These are phyloP conservation scores for Aspergillus texensis DNA, from an alignment of 2,329 filamentous ascomycete genomes.

Conservation along the genomic window DNA sequence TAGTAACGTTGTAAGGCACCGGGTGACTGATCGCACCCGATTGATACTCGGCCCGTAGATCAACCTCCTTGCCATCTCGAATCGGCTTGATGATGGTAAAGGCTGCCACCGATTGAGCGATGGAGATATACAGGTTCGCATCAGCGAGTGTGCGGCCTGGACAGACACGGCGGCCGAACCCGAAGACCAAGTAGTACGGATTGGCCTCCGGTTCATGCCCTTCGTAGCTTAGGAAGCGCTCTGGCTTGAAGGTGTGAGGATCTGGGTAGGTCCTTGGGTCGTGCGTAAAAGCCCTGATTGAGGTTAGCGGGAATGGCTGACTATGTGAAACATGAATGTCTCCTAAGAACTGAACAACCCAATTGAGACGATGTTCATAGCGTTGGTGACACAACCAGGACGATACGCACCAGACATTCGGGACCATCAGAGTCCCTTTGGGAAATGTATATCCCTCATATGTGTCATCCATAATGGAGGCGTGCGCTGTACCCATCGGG, in stretches of 20 bases:
- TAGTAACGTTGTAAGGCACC: conserved; percentile 33
- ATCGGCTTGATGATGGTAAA: conserved; percentile 48
- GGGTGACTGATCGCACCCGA: conserved; percentile 39
- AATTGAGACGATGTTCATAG: neutral
- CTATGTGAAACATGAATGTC: no score
- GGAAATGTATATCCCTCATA: conserved; percentile 32
- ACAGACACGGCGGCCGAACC: conserved; percentile 46
- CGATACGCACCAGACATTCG: conserved; percentile 40
- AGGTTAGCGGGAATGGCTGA: neutral
- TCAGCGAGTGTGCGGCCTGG: conserved; percentile 45
- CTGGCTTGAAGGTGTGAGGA: conserved; percentile 46
- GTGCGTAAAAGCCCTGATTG: conserved; percentile 42
- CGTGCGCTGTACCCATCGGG: conserved; percentile 34
- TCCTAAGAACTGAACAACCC: neutral
- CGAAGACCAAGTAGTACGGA: conserved; percentile 34
- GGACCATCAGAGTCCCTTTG: conserved; percentile 37
- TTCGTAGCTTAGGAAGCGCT: conserved; percentile 41
- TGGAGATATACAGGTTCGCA: conserved; percentile 41
- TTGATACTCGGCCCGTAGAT: conserved; percentile 37
- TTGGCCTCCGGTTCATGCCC: conserved; percentile 39
- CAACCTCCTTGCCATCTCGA: conserved; percentile 28
- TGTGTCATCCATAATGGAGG: conserved; percentile 27
- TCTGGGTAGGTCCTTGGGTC: conserved; percentile 40
- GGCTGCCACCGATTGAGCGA: conserved; percentile 49
- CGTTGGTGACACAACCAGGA: neutral